These are phyloP conservation scores for Aaosphaeria arxii DNA, from an alignment of 2,329 filamentous ascomycete genomes.

Conservation along the genomic window DNA sequence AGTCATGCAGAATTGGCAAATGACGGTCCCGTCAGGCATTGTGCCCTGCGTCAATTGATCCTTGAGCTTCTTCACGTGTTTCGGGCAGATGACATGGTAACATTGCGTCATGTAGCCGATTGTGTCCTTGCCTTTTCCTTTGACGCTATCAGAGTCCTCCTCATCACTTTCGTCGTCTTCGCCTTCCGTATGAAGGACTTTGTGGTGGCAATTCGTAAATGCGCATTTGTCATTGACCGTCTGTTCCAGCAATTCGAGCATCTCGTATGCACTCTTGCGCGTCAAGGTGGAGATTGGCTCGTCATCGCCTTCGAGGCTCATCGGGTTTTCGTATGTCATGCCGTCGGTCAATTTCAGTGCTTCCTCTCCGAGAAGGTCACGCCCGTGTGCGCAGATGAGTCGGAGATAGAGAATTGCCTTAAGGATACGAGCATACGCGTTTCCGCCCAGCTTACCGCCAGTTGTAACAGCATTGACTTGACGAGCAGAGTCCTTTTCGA, in stretches of 20 bases:
- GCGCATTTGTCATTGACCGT: constrained; percentile 73
- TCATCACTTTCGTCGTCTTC: constrained; percentile 39
- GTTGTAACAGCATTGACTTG: constrained; percentile 73
- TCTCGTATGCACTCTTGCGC: constrained; percentile 76
- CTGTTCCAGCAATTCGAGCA: constrained; percentile 80
- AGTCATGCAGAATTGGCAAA: constrained; percentile 67
- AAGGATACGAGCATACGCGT: constrained; percentile 89
- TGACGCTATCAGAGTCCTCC: constrained; percentile 51
- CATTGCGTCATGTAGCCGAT: constrained; percentile 82
- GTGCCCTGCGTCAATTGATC: constrained; percentile 47
- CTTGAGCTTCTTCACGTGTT: constrained; percentile 64
- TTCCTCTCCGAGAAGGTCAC: constrained; percentile 79
- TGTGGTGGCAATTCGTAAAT: constrained; percentile 55
- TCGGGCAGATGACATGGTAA: constrained; percentile 77
- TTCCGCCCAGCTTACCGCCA: constrained; percentile 68
- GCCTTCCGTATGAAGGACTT: constrained; percentile 36
- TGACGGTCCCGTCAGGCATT: constrained; percentile 46
- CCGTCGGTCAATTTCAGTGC: constrained; percentile 80
- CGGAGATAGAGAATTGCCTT: constrained; percentile 88
- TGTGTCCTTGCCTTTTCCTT: constrained; percentile 51
- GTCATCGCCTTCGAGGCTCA: constrained; percentile 81
- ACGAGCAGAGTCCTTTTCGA: constrained; percentile 75
- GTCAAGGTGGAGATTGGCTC: constrained; percentile 58
- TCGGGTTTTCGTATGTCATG: constrained; percentile 77
- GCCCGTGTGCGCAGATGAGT: constrained; percentile 90